Evolutionary conservation across 768 basidiomycete species (phyloP), one percentile per base, ranked within the genome.

Genomic region (Fomitopsis serialis): DNA sequence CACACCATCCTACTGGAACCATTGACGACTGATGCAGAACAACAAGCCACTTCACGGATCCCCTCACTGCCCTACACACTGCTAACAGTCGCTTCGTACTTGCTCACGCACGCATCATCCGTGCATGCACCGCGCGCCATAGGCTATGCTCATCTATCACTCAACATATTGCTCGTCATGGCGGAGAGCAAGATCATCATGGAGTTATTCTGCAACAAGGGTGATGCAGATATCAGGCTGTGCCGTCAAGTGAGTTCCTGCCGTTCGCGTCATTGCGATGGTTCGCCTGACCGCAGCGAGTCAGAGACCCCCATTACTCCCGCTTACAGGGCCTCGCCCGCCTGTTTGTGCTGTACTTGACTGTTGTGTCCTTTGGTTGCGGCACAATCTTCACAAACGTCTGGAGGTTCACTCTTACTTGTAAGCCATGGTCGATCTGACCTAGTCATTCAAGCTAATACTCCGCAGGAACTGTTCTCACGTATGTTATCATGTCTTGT

Each of bases 101-200:
- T 87, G 45, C 66, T 86, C 50, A 78, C 82, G 1, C 86, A 89
- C 62, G 85, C 85, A 12, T 79, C 82, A 11, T 84, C 86, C 4
- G 70, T 77, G 0, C 73, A 76, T 2, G 80, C 83, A 13, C 68
- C 78, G 5, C 78, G 85, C 21, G 78, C 83, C 17, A 71, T 80
- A 42, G 78, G 79, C 2, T 89, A 89, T 64, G 84, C 83, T 1
- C 77, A 76, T 61, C 70, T 87, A 1, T 70, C 76, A 17, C 69
- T 87, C 59, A 77, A 79, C 50, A 75, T 75, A 15, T 59, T 87
- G 17, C 72, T 85, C 40, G 65, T 72, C 1, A 66, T 81, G 56
- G 72, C 74, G 7, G 80, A 84, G 59, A 79, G 78, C 50, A 61
- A 72, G 19, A 69, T 72, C 25, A 66, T 80, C 27, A 68, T 85